These are phyloP conservation scores for Laetiporus sulphureus DNA, from an alignment of 1,284 basidiomycete species.

Conservation along the genomic window DNA sequence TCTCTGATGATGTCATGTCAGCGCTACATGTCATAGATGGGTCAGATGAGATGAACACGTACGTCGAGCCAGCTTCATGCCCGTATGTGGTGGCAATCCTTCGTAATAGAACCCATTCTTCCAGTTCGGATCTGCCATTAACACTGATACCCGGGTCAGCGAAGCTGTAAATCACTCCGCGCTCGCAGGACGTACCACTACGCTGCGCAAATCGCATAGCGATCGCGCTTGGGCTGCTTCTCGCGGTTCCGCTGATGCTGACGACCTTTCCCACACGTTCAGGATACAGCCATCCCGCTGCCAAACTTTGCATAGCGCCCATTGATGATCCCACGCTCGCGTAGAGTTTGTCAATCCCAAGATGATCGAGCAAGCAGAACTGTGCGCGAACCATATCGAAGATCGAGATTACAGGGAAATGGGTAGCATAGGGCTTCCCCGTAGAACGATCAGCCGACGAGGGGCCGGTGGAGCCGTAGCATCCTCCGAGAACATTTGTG, in stretches of 20 bases:
- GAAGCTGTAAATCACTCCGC: constrained; percentile 1
- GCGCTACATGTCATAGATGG: constrained; percentile 5
- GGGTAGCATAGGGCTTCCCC: constrained; percentile 77
- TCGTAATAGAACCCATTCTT: constrained; percentile 98
- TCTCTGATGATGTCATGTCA: constrained; percentile 50
- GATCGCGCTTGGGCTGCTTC: constrained; percentile 87
- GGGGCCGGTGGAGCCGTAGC: constrained; percentile 95
- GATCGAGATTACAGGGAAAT: constrained; percentile 87
- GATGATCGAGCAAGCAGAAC: constrained; percentile 79
- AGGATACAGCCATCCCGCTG: constrained; percentile 91
- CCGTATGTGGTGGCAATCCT: constrained; percentile 88
- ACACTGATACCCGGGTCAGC: constrained; percentile 44
- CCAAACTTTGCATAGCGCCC: constrained; percentile 98
- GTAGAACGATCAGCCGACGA: constrained; percentile 69
- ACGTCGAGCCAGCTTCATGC: constrained; percentile 98
- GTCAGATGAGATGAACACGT: constrained; percentile 23
- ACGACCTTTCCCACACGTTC: constrained; percentile 85
- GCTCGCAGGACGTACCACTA: constrained; percentile 58
- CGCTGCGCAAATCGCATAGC: constrained; percentile 96
- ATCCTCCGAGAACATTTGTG: constrained; percentile 96
- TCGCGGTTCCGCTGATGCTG: constrained; percentile 90
- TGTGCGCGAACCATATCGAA: constrained; percentile 98
- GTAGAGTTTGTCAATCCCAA: constrained; percentile 83
- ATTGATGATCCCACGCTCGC: constrained; percentile 93
- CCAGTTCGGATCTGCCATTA: constrained; percentile 99